Base-by-base conservation (phyloP, 345 rosid species). In the Euphorbia tirucalli region DNA sequence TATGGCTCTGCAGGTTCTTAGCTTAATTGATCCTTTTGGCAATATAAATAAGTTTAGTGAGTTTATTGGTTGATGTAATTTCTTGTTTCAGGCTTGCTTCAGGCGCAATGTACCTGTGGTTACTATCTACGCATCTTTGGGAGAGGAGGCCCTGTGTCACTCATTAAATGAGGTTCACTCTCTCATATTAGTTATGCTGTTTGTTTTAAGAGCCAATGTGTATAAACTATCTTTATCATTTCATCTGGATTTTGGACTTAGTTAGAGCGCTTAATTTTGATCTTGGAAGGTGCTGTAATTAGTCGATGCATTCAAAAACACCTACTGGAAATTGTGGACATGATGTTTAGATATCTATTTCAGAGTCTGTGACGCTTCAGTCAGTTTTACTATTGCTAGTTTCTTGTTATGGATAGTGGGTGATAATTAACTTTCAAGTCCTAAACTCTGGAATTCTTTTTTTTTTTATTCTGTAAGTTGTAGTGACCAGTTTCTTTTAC, bases 91-190 rank as follows among this genome's bases (percentile, higher is more conserved):
- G 98, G 93, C 90, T 61, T 96, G 98, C 84, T 96, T 96, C 76
- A 88, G 99, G 82, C 83, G 91, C 66, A 93, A 89, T 65, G 81
- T 86, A 72, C 83, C 95, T 19, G 99, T 96, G 69, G 97, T 93
- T 61, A 96, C 99, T 61, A 93, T 96, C 56, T 96, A 96, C 79
- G 85, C 98, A 37, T 93, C 98, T 75, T 61, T 96, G 65, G 99
- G 99, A 32, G 96, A 96, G 78, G 93, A 93, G 82, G 99, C 99
- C 68, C 81, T 96, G 10, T 93, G 98, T 78, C 90, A 96, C 76
- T 96, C 99, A 16, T 81, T 96, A 71, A 96, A 93, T 78, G 98
- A 94, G 96, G 98, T 91, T 63, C n/a, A n/a, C 46, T 35, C 75
- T 71, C 72, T 70, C 74, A 65, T 71, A 73, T 63, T 66, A 74